Base-by-base conservation (phyloP, 805 yeast genomes). In the Starmerella stigmatis region DNA sequence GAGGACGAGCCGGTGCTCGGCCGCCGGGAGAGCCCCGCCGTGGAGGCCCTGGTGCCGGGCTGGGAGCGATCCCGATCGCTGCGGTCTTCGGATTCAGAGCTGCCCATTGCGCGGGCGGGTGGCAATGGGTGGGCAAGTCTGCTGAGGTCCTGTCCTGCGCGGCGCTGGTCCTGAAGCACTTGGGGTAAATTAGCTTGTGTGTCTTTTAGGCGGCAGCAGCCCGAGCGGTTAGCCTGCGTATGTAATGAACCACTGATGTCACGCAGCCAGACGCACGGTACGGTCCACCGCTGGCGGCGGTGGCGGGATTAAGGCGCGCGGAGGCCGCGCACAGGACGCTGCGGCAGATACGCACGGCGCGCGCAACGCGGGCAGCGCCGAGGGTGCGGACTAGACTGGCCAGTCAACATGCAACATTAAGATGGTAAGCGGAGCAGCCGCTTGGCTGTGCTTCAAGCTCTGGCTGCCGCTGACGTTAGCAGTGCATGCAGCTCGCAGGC, bases 41-140 rank as follows among this genome's bases (percentile, higher is more conserved):
- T 12, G 19, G 38, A 22, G 4, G 27, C 19, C 17, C 27, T 21
- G 17, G 38, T 9, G 27, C 27, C 26, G 7, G 20, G 3, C 5
- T n/a, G 38, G 6, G 38, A 21, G 28, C 40, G 28, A 21, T 15
- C 7, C 22, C 28, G 29, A 11, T 36, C 40, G 25, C 40, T 16
- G 30, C 30, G 40, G 17, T 19, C 40, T 7, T 36, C 40, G 15
- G 40, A 36, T 36, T 36, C 40, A 2, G 40, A 36, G 40, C 40
- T 36, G 29, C 40, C 40, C 40, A 36, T 36, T 36, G n/a, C 10
- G 12, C 16, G 21, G 38, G 40, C 40, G 17, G 15, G 5, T 13
- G 17, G 40, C 40, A 36, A 36, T 34, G 16, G 38, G 19, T 21
- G n/a, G 13, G 27, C 17, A 34, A 12, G 19, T 25, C 13, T 16